Evolutionary conservation across 202 grass and related monocot genomes (phyloP).

Genomic region (Hordeum pubiflorum): DNA sequence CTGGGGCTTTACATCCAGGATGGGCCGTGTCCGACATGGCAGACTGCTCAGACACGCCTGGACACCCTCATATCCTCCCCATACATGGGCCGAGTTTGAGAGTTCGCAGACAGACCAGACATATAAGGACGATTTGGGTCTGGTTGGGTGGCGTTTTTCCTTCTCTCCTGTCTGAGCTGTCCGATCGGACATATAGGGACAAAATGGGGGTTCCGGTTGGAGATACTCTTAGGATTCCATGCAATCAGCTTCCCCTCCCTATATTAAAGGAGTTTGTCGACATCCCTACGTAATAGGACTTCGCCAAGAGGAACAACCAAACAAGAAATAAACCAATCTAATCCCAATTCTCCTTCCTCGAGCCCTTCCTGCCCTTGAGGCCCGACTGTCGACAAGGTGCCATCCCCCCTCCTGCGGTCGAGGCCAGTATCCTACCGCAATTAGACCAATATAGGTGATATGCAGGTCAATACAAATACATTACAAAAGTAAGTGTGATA

Average conservation of each 20-base stretch:
- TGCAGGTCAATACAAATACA: background rate
- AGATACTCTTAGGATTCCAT: background rate
- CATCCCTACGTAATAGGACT: background rate
- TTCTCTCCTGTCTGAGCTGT: no score
- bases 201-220: no score
- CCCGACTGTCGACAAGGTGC: background rate
- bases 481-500: background rate
- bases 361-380: background rate
- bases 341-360: background rate
- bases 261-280: background rate
- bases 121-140: no score
- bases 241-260: background rate
- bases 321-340: background rate
- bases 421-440: background rate
- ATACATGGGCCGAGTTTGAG: no score
- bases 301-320: background rate
- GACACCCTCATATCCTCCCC: no score
- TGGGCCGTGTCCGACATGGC: no score
- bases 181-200: no score
- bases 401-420: background rate
- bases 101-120: no score
- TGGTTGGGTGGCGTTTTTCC: no score
- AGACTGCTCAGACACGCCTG: no score
- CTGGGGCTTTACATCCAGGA: no score
- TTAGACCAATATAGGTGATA: background rate